Percentiles rank a stretch among this genome's conserved stretches.
These are phyloP conservation scores for Zarea fungicola DNA, from an alignment of 2,329 filamentous ascomycete species.

Conservation along the genomic window DNA sequence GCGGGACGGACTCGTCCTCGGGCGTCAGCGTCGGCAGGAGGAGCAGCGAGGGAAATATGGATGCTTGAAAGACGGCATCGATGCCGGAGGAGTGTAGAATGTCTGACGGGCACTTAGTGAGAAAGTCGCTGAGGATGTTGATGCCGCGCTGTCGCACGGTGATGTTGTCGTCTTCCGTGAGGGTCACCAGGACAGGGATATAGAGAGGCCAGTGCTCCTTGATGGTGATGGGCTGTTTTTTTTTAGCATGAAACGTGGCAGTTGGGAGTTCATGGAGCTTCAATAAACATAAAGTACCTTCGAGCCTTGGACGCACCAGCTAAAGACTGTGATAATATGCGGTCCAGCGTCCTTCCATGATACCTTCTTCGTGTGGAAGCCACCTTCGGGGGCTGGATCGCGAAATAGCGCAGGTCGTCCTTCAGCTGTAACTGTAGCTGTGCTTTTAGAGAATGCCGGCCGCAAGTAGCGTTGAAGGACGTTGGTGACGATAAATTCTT, in stretches of 20 bases:
- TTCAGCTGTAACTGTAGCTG: constrained; percentile 31
- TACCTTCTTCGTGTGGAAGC: constrained; percentile 9
- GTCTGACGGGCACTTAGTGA: constrained; percentile 45
- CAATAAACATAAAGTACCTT: constrained; percentile 35
- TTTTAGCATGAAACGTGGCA: not conserved
- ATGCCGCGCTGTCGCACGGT: constrained; percentile 53
- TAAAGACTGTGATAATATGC: constrained; percentile 21
- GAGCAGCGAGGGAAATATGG: constrained; percentile 65
- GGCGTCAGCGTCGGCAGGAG: constrained; percentile 74
- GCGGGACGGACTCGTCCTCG: constrained; percentile 58
- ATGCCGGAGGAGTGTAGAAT: constrained; percentile 61
- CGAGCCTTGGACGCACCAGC: constrained; percentile 51
- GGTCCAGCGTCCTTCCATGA: constrained; percentile 21
- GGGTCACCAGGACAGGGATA: constrained; percentile 62
- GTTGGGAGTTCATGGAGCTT: constrained; percentile 3
- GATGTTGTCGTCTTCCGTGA: constrained; percentile 59
- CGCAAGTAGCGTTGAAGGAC: constrained; percentile 61
- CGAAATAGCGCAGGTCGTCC: constrained; percentile 26
- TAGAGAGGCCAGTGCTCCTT: constrained; percentile 59
- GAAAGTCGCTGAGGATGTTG: constrained; percentile 46
- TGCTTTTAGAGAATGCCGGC: constrained; percentile 58
- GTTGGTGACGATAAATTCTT: constrained; percentile 44
- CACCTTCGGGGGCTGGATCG: not conserved
- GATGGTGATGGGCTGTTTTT: not conserved
- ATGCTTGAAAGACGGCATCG: constrained; percentile 61